A percentile compares a stretch with the other conserved stretches of the same genome.
phyloP scores from a whole-genome alignment of 2,329 filamentous ascomycete genomes.

The Trichoderma brevicompactum region DNA sequence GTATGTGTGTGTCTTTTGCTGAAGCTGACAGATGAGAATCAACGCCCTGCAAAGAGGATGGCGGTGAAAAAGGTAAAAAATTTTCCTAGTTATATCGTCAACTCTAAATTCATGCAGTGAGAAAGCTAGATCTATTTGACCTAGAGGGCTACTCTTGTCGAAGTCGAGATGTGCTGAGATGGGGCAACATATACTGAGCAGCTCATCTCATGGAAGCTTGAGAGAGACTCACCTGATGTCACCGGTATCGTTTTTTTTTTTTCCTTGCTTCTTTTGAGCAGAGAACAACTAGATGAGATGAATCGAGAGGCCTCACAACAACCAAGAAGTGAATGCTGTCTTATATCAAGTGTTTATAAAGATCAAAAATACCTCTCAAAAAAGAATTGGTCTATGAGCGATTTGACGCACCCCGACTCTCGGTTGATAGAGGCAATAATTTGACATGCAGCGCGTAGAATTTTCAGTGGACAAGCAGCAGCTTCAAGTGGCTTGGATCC shows the following conservation, averaged over 20 bases:
- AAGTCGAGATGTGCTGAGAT: neutral
- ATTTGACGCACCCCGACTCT: slow-evolving; percentile 3
- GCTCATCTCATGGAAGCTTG: neutral
- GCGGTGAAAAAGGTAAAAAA: slow-evolving; percentile 3
- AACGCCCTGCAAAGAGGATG: slow-evolving; percentile 1
- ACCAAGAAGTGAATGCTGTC: neutral
- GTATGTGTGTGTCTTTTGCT: neutral
- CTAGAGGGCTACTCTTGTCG: too few relatives aligned
- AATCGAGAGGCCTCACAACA: neutral
- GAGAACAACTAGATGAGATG: too few relatives aligned
- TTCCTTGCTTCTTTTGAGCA: too few relatives aligned
- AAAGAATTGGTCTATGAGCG: slow-evolving; percentile 4
- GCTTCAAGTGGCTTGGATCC: too few relatives aligned
- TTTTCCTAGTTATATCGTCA: neutral
- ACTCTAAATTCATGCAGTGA: neutral
- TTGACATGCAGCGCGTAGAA: neutral
- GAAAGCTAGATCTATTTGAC: too few relatives aligned
- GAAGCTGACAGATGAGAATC: neutral
- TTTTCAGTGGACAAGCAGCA: too few relatives aligned
- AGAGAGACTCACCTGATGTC: neutral
- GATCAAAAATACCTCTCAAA: neutral
- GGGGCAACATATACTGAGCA: neutral
- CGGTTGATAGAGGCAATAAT: slow-evolving; percentile 9
- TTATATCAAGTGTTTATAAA: neutral
- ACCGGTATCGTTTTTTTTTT: neutral